Base-by-base conservation (phyloP, 768 basidiomycete genomes). In the Leucocoprinus sp. region DNA sequence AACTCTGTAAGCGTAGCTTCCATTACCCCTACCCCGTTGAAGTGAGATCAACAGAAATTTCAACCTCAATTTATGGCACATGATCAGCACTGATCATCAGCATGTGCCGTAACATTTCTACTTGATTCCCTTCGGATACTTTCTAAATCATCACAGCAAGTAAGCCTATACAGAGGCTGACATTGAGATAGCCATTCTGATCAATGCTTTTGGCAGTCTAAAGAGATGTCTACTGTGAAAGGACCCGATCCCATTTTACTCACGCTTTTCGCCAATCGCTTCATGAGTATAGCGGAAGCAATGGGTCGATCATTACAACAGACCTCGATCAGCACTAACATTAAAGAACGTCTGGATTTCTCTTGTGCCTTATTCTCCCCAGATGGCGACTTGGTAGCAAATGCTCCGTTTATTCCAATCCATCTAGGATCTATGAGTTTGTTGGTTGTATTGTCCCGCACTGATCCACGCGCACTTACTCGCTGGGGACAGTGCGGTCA, bases 241-340 rank as follows among this genome's bases (percentile, higher is more conserved):
- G 74, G 72, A 14, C 82, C 88, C 8, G 92, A 95, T 60, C 87
- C 90, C 0, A 89, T 93, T 52, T 68, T 92, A 23, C 71, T 96
- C 37, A 90, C 91, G 1, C 77, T 98, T 42, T 97, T 96, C 55
- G 88, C 91, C 8, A 93, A 96, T 57, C 85, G 93, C 35, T 93
- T 97, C 67, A 97, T 97, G 93, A 88, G 88, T 55, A 89, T 97
- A 15, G 92, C 92, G 7, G 92, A 95, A 60, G 92, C 92, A 8
- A 96, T 95, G 92, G 93, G 92, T 8, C 72, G 87, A 39, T 87
- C 87, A 0, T 68, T 93, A 18, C 89, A 86, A 61, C 87, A 93
- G 61, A 93, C 92, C 0, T 81, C 91, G 2, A 93, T 93, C 56
- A 83, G 84, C 57, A 93, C 91, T 12, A 93, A 97, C 58, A 95